A percentile compares a stretch with the other conserved stretches of the same genome.
Conservation (phyloP, 2,329 filamentous ascomycete genomes). For the Arachnomyces sp. region DNA sequence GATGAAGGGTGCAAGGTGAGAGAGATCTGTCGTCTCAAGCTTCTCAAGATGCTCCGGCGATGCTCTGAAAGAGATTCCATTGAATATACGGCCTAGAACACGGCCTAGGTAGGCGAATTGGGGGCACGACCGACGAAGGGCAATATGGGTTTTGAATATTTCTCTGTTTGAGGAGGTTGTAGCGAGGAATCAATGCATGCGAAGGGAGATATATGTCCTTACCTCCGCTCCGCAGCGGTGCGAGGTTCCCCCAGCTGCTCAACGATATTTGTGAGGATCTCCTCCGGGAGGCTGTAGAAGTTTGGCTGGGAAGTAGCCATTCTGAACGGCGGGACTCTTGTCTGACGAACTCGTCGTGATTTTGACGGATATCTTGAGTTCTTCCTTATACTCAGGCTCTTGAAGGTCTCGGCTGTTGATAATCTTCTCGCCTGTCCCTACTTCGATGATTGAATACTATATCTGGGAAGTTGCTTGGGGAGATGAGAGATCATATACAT, state of each 20-base stretch:
- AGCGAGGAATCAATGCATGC: not conserved
- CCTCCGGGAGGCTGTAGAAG: conserved; percentile 1
- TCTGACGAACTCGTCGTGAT: too few relatives aligned
- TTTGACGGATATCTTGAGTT: too few relatives aligned
- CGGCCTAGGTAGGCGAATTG: not conserved
- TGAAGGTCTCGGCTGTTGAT: too few relatives aligned
- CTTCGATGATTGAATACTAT: too few relatives aligned
- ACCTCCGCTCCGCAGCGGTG: not conserved
- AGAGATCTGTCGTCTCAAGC: not conserved
- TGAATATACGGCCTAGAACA: not conserved
- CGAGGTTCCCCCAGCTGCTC: not conserved
- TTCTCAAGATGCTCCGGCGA: not conserved
- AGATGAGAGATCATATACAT: too few relatives aligned
- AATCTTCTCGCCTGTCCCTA: too few relatives aligned
- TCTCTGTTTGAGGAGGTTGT: not conserved
- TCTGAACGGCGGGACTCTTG: too few relatives aligned
- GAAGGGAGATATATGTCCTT: not conserved
- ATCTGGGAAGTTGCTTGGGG: too few relatives aligned
- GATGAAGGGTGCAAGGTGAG: not conserved
- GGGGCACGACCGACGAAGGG: not conserved
- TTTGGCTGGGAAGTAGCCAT: not conserved
- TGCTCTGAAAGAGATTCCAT: not conserved
- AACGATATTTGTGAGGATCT: not conserved
- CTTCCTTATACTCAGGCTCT: too few relatives aligned
- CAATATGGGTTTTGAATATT: not conserved